A percentile compares a stretch with the other conserved stretches of the same genome.
Conservation (phyloP, 2,329 filamentous ascomycete genomes). For the Talaromyces sp. region DNA sequence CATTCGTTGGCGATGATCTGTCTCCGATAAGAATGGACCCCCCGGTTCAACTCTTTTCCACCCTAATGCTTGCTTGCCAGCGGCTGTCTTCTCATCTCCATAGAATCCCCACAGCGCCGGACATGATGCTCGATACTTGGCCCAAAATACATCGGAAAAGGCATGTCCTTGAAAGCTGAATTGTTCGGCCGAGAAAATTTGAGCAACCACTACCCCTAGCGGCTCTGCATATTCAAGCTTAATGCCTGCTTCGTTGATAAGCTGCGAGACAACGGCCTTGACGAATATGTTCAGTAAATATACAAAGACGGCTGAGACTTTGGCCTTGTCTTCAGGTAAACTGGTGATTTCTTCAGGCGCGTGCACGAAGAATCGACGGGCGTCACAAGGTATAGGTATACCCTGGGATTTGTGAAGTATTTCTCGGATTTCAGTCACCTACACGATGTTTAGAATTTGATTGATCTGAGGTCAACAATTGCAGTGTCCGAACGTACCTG, state of each 20-base stretch:
- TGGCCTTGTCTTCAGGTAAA: conserved; percentile 48
- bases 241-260: conserved; percentile 60
- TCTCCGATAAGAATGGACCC: conserved; percentile 59
- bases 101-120: conserved; percentile 81
- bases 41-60: conserved; percentile 59
- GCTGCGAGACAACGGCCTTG: conserved; percentile 67
- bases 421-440: conserved; percentile 43
- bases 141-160: conserved; percentile 77
- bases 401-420: conserved; percentile 53
- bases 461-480: not conserved
- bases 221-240: conserved; percentile 66
- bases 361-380: conserved; percentile 23
- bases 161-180: conserved; percentile 63
- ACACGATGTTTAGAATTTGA: conserved; percentile 14
- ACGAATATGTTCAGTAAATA: conserved; percentile 73
- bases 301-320: conserved; percentile 61
- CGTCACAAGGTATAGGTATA: conserved; percentile 52
- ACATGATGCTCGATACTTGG: conserved; percentile 75
- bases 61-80: conserved; percentile 63
- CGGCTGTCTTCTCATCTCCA: conserved; percentile 67
- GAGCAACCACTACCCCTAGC: conserved; percentile 69
- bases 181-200: conserved; percentile 65
- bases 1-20: conserved; percentile 77
- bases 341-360: conserved; percentile 28
- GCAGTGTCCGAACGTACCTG: conserved; percentile 43